Conservation (phyloP, 1,139 yeast species). For the Komagataea norvegica region DNA sequence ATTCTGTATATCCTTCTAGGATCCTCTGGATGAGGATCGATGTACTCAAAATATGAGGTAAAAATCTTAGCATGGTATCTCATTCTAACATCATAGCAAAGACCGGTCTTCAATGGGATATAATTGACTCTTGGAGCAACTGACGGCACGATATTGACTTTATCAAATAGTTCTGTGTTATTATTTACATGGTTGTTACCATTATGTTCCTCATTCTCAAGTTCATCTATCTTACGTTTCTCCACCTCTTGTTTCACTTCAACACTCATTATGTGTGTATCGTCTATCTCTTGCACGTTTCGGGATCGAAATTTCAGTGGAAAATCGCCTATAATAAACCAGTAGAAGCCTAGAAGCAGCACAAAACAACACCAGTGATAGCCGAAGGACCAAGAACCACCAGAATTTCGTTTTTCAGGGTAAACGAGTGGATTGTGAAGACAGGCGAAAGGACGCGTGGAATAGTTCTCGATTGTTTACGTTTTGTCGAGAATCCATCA, state of each 20-base stretch:
- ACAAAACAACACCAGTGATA: too few species aligned
- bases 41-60: constrained; percentile 87
- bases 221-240: constrained; percentile 24
- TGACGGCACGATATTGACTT: constrained; percentile 49
- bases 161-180: constrained; percentile 16
- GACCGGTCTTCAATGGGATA: constrained; percentile 79
- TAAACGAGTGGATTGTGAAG: too few species aligned
- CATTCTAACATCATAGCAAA: constrained; percentile 96
- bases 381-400: too few species aligned
- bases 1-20: constrained; percentile 94
- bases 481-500: background rate
- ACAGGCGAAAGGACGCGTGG: too few species aligned
- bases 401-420: too few species aligned
- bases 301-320: too few species aligned
- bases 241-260: constrained; percentile 12
- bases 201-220: constrained; percentile 12
- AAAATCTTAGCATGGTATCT: constrained; percentile 93
- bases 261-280: constrained; percentile 6
- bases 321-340: too few species aligned
- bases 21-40: constrained; percentile 99
- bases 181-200: constrained; percentile 4
- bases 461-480: too few species aligned
- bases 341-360: too few species aligned
- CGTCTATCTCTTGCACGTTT: background rate
- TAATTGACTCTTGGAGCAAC: constrained; percentile 42